phyloP scores from a whole-genome alignment of 1,284 basidiomycete genomes.

The Rhodotorula sp. region DNA sequence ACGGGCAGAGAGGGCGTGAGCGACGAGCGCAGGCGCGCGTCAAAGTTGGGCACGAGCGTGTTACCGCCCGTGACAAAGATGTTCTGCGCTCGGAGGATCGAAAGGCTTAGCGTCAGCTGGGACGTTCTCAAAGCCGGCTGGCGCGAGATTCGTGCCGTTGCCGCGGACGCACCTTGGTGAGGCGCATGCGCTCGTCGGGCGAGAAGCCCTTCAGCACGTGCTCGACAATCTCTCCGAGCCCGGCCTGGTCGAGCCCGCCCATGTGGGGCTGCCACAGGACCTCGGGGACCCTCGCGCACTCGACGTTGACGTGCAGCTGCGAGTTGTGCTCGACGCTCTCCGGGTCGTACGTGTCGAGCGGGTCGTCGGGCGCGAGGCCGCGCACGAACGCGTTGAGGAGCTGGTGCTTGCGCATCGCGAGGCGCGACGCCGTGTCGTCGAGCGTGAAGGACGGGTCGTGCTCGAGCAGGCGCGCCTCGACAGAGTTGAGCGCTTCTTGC shows the following conservation, averaged over 20 bases:
- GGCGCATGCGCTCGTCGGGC: constrained; percentile 62
- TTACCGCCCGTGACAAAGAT: constrained; percentile 88
- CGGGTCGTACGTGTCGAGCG: constrained; percentile 58
- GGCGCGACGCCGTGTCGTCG: constrained; percentile 78
- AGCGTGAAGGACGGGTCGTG: constrained; percentile 80
- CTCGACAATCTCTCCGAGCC: constrained; percentile 84
- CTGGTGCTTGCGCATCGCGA: constrained; percentile 73
- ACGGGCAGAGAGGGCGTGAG: constrained; percentile 80
- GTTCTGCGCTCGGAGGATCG: constrained; percentile 59
- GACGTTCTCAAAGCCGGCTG: too few relatives aligned
- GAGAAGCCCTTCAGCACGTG: constrained; percentile 81
- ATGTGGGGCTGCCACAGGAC: constrained; percentile 89
- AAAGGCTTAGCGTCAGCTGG: constrained; percentile 8
- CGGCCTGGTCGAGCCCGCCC: constrained; percentile 93
- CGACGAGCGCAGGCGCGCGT: constrained; percentile 66
- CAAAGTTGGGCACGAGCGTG: constrained; percentile 71
- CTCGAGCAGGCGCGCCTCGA: constrained; percentile 80
- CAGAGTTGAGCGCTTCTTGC: constrained; percentile 64
- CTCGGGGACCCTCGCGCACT: constrained; percentile 89
- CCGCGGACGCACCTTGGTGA: constrained; percentile 58
- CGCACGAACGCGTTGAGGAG: constrained; percentile 77
- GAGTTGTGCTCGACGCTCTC: constrained; percentile 60
- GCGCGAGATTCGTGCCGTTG: too few relatives aligned
- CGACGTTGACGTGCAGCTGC: constrained; percentile 88
- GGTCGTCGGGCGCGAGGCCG: constrained; percentile 63